These are phyloP conservation scores for Amanita fuliginea DNA, from an alignment of 768 basidiomycete species.

Conservation along the genomic window DNA sequence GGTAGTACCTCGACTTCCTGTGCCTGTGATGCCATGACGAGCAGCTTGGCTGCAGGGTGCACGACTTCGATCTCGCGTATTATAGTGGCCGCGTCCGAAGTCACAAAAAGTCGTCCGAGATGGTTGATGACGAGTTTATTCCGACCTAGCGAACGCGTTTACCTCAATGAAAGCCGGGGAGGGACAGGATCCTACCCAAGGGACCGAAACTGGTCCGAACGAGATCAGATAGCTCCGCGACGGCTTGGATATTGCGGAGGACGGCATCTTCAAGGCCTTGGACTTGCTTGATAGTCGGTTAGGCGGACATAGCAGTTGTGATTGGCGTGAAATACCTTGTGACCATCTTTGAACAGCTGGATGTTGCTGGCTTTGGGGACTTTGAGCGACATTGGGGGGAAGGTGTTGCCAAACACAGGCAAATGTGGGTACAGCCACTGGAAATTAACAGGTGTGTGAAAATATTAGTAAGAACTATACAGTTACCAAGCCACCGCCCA, in stretches of 20 bases:
- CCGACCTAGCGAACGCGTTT: constrained; percentile 44
- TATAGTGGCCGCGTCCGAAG: constrained; percentile 98
- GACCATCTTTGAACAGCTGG: constrained; percentile 96
- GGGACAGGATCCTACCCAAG: constrained; percentile 53
- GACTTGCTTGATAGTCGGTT: constrained; percentile 35
- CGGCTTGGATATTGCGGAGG: constrained; percentile 90
- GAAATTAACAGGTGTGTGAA: not conserved
- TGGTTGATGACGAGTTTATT: constrained; percentile 99
- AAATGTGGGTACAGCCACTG: constrained; percentile 1
- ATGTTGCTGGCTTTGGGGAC: constrained; percentile 83
- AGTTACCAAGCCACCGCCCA: too few species aligned
- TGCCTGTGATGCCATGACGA: constrained; percentile 98
- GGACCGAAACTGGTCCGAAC: constrained; percentile 95
- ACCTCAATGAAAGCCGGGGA: constrained; percentile 1
- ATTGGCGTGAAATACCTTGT: constrained; percentile 48
- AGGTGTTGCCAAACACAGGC: not conserved
- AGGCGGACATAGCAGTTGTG: not conserved
- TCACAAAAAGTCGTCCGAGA: constrained; percentile 90
- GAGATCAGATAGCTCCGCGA: constrained; percentile 89
- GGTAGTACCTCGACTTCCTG: constrained; percentile 87
- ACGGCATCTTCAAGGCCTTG: constrained; percentile 96
- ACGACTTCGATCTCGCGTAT: constrained; percentile 97
- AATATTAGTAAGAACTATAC: constrained; percentile 18
- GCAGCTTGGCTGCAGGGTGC: constrained; percentile 95
- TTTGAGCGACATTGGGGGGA: constrained; percentile 70